Conservation (phyloP, 192 early-diverging fungal species). For the Dissophora globulifera region DNA sequence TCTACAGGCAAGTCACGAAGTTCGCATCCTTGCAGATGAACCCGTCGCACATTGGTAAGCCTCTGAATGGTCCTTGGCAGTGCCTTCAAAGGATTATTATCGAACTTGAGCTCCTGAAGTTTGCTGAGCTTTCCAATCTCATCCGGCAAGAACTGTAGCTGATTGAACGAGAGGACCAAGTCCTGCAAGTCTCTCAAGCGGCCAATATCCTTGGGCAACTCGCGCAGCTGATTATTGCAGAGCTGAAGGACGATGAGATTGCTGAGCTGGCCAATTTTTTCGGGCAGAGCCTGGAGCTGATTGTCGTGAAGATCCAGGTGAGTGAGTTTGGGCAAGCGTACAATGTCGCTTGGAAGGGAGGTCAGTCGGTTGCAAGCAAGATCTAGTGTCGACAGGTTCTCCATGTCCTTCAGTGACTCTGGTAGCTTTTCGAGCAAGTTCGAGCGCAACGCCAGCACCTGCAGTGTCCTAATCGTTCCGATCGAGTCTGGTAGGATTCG, state of each 20-base stretch:
- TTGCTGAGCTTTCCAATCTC: slow-evolving; percentile 56
- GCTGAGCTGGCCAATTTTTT: slow-evolving; percentile 58
- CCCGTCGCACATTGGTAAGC: slow-evolving; percentile 30
- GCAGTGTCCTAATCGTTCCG: slow-evolving; percentile 54
- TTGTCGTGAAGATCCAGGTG: slow-evolving; percentile 61
- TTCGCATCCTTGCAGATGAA: slow-evolving; percentile 55
- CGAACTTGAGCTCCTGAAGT: slow-evolving; percentile 55
- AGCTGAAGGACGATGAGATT: slow-evolving; percentile 58
- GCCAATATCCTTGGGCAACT: slow-evolving; percentile 54
- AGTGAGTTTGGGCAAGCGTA: slow-evolving; percentile 43
- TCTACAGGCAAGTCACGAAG: slow-evolving; percentile 54
- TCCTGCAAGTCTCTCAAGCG: slow-evolving; percentile 58
- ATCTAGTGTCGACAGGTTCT: slow-evolving; percentile 62
- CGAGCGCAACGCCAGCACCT: slow-evolving; percentile 51
- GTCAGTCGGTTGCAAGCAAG: slow-evolving; percentile 61
- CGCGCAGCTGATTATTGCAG: slow-evolving; percentile 58
- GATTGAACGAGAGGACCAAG: slow-evolving; percentile 63
- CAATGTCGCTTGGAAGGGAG: slow-evolving; percentile 55
- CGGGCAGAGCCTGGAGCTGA: slow-evolving; percentile 57
- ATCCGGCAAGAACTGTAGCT: slow-evolving; percentile 54
- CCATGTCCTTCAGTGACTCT: slow-evolving; percentile 57
- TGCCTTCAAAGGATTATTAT: slow-evolving; percentile 53
- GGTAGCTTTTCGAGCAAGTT: slow-evolving; percentile 53
- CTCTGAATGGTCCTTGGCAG: slow-evolving; percentile 46
- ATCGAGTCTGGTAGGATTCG: slow-evolving; percentile 44